Percentiles rank a stretch among this genome's conserved stretches.
These are phyloP conservation scores for Rhytidhysteron rufulum DNA, from an alignment of 2,329 filamentous ascomycete genomes.

Conservation along the genomic window DNA sequence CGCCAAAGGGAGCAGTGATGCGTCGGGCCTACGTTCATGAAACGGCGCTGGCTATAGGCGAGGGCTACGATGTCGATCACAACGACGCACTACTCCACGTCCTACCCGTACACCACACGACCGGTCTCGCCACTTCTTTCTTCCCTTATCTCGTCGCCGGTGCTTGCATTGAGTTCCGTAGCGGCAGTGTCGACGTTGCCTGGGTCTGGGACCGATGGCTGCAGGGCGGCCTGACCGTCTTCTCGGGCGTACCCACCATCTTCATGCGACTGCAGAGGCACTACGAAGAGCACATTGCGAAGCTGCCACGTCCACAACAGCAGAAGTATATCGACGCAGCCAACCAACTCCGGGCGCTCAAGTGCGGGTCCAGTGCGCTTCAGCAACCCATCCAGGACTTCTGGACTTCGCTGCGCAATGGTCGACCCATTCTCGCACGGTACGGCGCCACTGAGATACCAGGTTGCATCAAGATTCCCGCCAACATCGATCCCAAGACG, in stretches of 20 bases:
- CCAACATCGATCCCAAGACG: constrained; percentile 27
- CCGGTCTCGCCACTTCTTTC: constrained; percentile 33
- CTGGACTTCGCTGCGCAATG: constrained; percentile 44
- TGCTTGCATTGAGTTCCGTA: constrained; percentile 31
- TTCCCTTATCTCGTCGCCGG: constrained; percentile 32
- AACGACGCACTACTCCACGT: constrained; percentile 32
- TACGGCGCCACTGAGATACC: constrained; percentile 46
- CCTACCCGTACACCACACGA: constrained; percentile 34
- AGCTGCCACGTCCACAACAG: constrained; percentile 23
- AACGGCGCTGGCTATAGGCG: constrained; percentile 26
- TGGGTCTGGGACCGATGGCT: constrained; percentile 35
- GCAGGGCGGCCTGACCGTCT: constrained; percentile 28
- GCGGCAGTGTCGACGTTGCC: constrained; percentile 31
- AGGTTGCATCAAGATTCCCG: constrained; percentile 41
- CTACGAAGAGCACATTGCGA: constrained; percentile 33
- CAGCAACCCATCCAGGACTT: constrained; percentile 50
- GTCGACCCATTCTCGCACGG: constrained; percentile 40
- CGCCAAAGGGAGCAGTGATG: constrained; percentile 46
- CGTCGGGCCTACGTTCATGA: constrained; percentile 39
- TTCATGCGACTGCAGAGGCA: constrained; percentile 33
- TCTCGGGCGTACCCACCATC: constrained; percentile 35
- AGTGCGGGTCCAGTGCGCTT: constrained; percentile 48
- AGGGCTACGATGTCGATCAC: constrained; percentile 28
- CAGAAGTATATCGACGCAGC: constrained; percentile 43
- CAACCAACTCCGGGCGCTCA: constrained; percentile 37